Evolutionary conservation across 2,329 filamentous ascomycete genomes (phyloP).

Genomic region (Neofusicoccum parvum): DNA sequence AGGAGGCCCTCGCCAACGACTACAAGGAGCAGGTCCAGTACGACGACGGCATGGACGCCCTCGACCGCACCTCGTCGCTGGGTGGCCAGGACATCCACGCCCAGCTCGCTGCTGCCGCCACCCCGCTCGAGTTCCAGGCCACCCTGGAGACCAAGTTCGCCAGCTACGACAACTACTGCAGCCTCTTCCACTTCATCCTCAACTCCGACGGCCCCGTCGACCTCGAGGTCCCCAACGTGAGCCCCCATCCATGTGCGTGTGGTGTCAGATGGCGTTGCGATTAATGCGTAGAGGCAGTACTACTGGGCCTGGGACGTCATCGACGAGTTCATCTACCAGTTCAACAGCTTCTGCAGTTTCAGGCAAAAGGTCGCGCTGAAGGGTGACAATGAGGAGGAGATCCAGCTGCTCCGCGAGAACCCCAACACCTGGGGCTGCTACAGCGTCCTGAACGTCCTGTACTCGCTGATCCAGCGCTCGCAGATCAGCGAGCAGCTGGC

Average conservation of each 20-base stretch:
- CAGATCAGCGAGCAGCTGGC: conserved; percentile 97
- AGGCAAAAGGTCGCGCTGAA: conserved; percentile 84
- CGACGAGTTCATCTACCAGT: conserved; percentile 99
- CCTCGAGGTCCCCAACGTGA: conserved; percentile 91
- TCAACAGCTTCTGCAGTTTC: conserved; percentile 99
- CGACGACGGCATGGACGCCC: conserved; percentile 79
- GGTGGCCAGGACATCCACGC: conserved; percentile 92
- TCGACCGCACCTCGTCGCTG: conserved; percentile 66
- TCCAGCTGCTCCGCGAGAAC: conserved; percentile 88
- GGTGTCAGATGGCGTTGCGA: conserved; percentile 16
- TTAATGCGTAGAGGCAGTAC: conserved; percentile 60
- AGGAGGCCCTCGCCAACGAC: conserved; percentile 93
- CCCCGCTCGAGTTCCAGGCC: conserved; percentile 93
- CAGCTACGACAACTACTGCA: conserved; percentile 99
- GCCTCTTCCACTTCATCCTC: conserved; percentile 97
- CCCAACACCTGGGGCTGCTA: conserved; percentile 99
- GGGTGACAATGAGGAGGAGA: conserved; percentile 87
- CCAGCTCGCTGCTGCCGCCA: conserved; percentile 85
- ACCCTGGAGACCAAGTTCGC: conserved; percentile 96
- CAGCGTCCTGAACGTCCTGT: conserved; percentile 97
- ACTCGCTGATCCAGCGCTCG: conserved; percentile 97
- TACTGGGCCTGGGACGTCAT: conserved; percentile 99
- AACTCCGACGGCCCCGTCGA: conserved; percentile 99
- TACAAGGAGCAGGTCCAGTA: conserved; percentile 95
- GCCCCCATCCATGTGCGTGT: conserved; percentile 39